Base-by-base conservation (phyloP, 768 basidiomycete species). In the Mycena kentingensis region DNA sequence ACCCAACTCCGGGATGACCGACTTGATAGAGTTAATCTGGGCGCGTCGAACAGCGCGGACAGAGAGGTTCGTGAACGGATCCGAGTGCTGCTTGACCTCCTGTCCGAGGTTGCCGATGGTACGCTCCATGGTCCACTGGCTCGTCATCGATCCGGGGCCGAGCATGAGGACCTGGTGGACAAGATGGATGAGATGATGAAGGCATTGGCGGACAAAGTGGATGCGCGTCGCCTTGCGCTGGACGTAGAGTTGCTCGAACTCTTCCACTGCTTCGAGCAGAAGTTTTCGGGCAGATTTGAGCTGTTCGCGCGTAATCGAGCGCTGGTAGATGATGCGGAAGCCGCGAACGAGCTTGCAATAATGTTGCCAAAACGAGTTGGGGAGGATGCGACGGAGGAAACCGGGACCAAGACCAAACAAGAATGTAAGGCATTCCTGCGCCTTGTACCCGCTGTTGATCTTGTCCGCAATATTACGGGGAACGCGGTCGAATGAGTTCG, bases 371-470 rank as follows among this genome's bases (percentile, higher is more conserved):
- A 62, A 63, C 4, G 48, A 46, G 0, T 36, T 3, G 1, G 61
- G 62, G 0, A 67, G 66, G 0, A 62, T 3, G 0, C 27, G n/a
- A 16, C 56, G 54, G 0, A 68, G 47, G 3, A 70, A 57, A 0
- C 42, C 57, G 0, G 63, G 67, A 0, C 54, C 60, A 1, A 66
- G 42, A 2, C 56, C 37, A 7, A 62, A 69, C 0, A 58, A 57
- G 16, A 67, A 63, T 0, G 64, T 32, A 0, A 66, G 58, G 18
- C 38, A 60, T 25, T 69, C 63, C 58, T 64, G 66, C 0, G 63
- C 68, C 29, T 69, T 69, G 49, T 69, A 69, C 1, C 64, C 54
- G 24, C 57, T 62, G 18, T 38, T 51, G 12, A 70, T 53, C 8
- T 67, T 67, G 24, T 70, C 58, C 0, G 59, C 60, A 3, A 60